Evolutionary conservation across 2,329 filamentous ascomycete genomes (phyloP), one percentile per base, ranked within the genome.

Genomic region (Pseudogymnoascus sp.): DNA sequence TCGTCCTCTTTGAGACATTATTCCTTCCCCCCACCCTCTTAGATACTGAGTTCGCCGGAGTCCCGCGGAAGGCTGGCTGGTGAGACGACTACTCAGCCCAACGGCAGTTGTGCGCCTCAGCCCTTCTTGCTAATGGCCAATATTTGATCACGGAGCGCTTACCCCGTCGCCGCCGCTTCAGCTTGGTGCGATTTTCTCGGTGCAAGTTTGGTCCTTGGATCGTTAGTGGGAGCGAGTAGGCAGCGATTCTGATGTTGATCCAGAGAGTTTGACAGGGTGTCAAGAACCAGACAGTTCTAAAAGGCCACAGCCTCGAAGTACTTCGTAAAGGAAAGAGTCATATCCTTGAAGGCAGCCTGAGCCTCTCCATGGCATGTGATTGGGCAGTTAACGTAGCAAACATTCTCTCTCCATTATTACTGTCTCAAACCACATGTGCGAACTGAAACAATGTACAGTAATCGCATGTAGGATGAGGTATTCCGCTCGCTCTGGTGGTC

Each of bases 21-120:
- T 55, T 55, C 48, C 48, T 55, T 55, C 48, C 48, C 48, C 48
- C 48, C 48, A 55, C 44, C 44, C 44, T 33, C 44, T 55, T 2
- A 55, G 44, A 33, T 44, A 27, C 33, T 17, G 48, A 55, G n/a
- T 33, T 55, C 48, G 48, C 29, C 48, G 29, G 29, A 55, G 48
- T 12, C 29, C 48, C 48, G 29, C 48, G 48, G 48, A 55, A 55
- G 48, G 29, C 48, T 33, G 48, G 48, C 8, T 55, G 13, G 48
- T 55, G 48, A 55, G 48, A 55, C 48, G 48, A 55, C 29, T 55
- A 2, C 44, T 51, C 29, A 55, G 29, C 48, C 29, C 15, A 33
- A 55, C 48, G 48, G 48, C 48, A 55, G 48, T 55, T 55, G 48
- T 55, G 29, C 48, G 48, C 48, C 48, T 33, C 48, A 33, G 9